Percentiles rank a stretch among this genome's conserved stretches.
Conservation (phyloP, 2,329 filamentous ascomycete genomes). For the Teratosphaeriaceae sp. region DNA sequence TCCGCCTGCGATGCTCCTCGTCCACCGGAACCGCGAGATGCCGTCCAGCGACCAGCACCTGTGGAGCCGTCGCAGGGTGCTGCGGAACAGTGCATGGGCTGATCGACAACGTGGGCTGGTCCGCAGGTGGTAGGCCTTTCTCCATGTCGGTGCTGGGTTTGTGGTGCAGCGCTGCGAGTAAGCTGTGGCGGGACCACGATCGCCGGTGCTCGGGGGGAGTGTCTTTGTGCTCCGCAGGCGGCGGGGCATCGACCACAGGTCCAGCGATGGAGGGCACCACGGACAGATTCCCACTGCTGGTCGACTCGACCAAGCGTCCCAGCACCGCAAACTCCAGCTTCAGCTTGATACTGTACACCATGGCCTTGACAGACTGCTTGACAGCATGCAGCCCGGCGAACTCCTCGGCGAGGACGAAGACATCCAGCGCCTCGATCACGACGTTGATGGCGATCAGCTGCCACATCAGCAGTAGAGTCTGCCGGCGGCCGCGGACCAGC, state of each 20-base stretch:
- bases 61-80: neutral
- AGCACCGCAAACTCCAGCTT: conserved; percentile 15
- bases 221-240: neutral
- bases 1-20: neutral
- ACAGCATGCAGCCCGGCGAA: conserved; percentile 21
- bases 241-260: neutral
- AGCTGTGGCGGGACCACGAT: neutral
- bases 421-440: conserved; percentile 28
- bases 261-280: neutral
- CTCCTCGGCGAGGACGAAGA: conserved; percentile 24
- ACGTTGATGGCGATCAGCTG: conserved; percentile 29
- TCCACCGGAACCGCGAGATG: neutral
- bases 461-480: conserved; percentile 21
- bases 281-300: neutral
- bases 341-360: conserved; percentile 19
- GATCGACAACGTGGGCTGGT: too few relatives aligned
- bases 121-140: neutral
- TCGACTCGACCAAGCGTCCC: conserved; percentile 12
- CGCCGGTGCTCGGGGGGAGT: neutral
- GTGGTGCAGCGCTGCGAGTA: neutral
- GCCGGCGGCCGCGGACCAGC: neutral
- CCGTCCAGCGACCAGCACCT: too few relatives aligned
- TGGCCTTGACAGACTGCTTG: conserved; percentile 30
- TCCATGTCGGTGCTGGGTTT: neutral
- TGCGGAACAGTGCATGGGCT: neutral